These are phyloP conservation scores for Tolypocladium guangdongense DNA, from an alignment of 2,329 filamentous ascomycete species.

Conservation along the genomic window DNA sequence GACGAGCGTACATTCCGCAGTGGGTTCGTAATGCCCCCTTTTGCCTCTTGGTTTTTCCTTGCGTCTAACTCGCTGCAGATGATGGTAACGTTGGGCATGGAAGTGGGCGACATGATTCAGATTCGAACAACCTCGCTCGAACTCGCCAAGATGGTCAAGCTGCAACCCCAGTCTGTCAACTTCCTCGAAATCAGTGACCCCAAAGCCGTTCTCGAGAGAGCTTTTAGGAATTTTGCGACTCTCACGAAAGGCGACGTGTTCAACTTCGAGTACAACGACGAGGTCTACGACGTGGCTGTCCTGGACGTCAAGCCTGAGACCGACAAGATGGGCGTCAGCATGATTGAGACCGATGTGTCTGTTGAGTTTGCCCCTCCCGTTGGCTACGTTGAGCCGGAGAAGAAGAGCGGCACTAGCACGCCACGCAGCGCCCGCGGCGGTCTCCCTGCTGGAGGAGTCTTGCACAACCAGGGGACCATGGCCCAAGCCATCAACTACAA, in stretches of 20 bases:
- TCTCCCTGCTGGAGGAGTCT: conserved; percentile 57
- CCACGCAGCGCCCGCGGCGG: conserved; percentile 57
- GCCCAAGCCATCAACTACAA: conserved; percentile 96
- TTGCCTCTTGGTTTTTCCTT: not conserved
- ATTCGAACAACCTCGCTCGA: conserved; percentile 90
- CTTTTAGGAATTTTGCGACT: conserved; percentile 90
- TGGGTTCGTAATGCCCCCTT: conserved; percentile 51
- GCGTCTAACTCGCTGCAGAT: conserved; percentile 45
- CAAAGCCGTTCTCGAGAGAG: conserved; percentile 92
- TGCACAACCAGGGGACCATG: conserved; percentile 88
- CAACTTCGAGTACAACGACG: conserved; percentile 94
- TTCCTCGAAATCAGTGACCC: conserved; percentile 97
- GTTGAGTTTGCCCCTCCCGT: conserved; percentile 93
- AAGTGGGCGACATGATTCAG: conserved; percentile 89
- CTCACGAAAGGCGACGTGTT: conserved; percentile 90
- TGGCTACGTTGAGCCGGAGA: conserved; percentile 83
- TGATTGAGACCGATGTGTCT: conserved; percentile 91
- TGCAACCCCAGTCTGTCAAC: conserved; percentile 84
- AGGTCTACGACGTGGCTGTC: conserved; percentile 85
- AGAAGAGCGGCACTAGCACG: conserved; percentile 72
- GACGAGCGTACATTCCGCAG: conserved; percentile 87
- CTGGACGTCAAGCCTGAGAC: conserved; percentile 83
- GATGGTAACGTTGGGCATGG: conserved; percentile 83
- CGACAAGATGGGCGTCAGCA: conserved; percentile 77
- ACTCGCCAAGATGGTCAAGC: conserved; percentile 84